A percentile compares a stretch with the other conserved stretches of the same genome.
These are phyloP conservation scores for Exophiala aquamarina DNA, from an alignment of 2,329 filamentous ascomycete species.

Conservation along the genomic window DNA sequence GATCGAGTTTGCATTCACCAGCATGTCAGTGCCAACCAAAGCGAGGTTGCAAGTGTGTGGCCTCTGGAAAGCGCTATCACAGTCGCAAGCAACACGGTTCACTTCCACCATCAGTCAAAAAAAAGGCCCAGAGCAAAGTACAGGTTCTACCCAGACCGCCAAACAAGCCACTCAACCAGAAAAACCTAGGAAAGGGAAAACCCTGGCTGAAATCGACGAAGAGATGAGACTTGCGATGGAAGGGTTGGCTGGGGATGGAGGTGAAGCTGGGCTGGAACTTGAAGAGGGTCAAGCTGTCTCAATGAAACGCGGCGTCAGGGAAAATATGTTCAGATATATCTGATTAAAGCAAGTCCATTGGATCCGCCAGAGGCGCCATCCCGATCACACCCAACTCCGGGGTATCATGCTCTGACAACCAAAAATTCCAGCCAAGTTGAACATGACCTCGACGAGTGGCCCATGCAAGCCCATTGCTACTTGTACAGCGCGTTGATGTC, in stretches of 20 bases:
- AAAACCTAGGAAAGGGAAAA: slow-evolving; percentile 37
- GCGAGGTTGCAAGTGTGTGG: too few relatives aligned
- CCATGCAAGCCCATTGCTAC: slow-evolving; percentile 31
- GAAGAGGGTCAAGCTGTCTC: slow-evolving; percentile 71
- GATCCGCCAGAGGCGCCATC: too few relatives aligned
- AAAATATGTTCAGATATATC: slow-evolving; percentile 66
- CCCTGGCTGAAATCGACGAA: slow-evolving; percentile 51
- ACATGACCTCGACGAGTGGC: neutral
- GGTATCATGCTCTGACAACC: slow-evolving; percentile 20
- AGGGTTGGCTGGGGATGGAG: slow-evolving; percentile 67
- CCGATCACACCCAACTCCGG: slow-evolving; percentile 3
- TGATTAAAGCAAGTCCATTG: too few relatives aligned
- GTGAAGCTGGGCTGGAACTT: slow-evolving; percentile 69
- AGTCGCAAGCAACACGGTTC: neutral
- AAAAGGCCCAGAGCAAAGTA: neutral
- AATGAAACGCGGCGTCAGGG: slow-evolving; percentile 71
- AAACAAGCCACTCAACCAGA: slow-evolving; percentile 27
- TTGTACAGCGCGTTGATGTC: slow-evolving; percentile 71
- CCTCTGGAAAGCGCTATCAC: too few relatives aligned
- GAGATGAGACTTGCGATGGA: slow-evolving; percentile 67
- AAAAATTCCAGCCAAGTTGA: neutral
- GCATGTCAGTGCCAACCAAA: too few relatives aligned
- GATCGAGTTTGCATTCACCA: too few relatives aligned
- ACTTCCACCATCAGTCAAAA: neutral
- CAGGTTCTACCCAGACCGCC: neutral